These are phyloP conservation scores for Perilla frutescens DNA, from an alignment of 257 asterid species.

Conservation along the genomic window DNA sequence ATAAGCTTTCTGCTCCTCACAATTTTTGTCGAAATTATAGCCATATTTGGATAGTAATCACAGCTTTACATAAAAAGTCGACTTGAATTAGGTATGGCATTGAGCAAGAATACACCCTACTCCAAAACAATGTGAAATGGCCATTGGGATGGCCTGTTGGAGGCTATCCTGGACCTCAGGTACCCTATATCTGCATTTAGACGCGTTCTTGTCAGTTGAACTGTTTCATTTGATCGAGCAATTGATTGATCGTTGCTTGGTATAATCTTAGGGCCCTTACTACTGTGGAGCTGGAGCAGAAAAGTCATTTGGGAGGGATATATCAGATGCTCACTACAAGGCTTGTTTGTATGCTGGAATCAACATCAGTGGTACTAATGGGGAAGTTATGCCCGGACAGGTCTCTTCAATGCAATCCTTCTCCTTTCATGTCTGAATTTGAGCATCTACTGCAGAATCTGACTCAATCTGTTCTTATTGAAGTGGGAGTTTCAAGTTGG, in stretches of 20 bases:
- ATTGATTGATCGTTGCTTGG: not conserved
- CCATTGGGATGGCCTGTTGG: constrained; percentile 97
- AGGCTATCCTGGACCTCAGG: constrained; percentile 98
- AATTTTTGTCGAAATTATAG: not conserved
- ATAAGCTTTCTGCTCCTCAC: not conserved
- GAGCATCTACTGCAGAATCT: constrained; percentile 1
- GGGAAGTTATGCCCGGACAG: constrained; percentile 99
- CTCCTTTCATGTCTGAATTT: not conserved
- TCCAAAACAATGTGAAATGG: constrained; percentile 80
- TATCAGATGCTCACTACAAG: constrained; percentile 95
- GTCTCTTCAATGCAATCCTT: constrained; percentile 43
- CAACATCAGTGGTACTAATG: constrained; percentile 91
- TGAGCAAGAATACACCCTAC: constrained; percentile 91
- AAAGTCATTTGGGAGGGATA: constrained; percentile 91
- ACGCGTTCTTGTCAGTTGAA: not conserved
- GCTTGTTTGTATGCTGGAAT: constrained; percentile 98
- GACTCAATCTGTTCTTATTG: constrained; percentile 24
- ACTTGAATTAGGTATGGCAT: constrained; percentile 76
- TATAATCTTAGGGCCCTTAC: constrained; percentile 75
- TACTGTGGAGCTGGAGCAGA: constrained; percentile 97
- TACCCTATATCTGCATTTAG: constrained; percentile 20
- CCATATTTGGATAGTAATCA: not conserved
- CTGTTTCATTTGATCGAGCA: not conserved
- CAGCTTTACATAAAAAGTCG: not conserved
- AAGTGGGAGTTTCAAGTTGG: constrained; percentile 99